Base-by-base conservation (phyloP, 2,329 filamentous ascomycete genomes). In the Alternaria sp. region DNA sequence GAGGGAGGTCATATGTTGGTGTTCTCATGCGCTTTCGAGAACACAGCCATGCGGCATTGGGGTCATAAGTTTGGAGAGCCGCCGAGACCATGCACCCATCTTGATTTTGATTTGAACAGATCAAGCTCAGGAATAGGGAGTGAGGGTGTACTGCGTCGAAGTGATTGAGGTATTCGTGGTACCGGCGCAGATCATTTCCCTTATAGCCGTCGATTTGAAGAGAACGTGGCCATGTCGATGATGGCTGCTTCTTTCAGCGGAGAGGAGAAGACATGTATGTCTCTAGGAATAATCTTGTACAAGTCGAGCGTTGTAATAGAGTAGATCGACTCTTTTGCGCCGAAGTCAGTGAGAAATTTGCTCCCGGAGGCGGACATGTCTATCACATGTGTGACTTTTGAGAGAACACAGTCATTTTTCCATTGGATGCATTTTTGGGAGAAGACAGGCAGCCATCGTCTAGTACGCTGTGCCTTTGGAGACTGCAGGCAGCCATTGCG, bases 131-230 rank as follows among this genome's bases (percentile, higher is more conserved):
- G 4, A 37, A 37, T 37, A 2, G 15, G 30, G 30, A 15, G 14
- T 37, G 7, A 37, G 30, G 7, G 14, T 37, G 33, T 37, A 37
- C 33, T 37, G 6, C 33, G 33, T 2, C 33, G 5, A 37, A 37
- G 33, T 37, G 15, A n/a, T 37, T 37, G 15, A 37, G 33, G 2
- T n/a, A 37, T 37, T 0, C 14, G 15, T 37, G 15, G 7, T 2
- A 3, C 33, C 4, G 33, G 0, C 15, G 33, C 33, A 37, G 15
- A 37, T n/a, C 33, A 37, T 37, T 8, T 0, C 0, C 2, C 2
- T 15, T 33, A 0, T 3, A 4, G 11, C 4, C 6, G 6, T 15
- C 6, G 6, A n/a, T 37, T 9, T 37, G 33, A n/a, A 2, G 14
- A n/a, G 7, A 37, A 37, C 6, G 7, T 14, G 2, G 30, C 30